Percentiles rank a stretch among this genome's conserved stretches.
Evolutionary conservation across 345 rosid genomes (phyloP).

Genomic region (Eucalyptus shirleyi): DNA sequence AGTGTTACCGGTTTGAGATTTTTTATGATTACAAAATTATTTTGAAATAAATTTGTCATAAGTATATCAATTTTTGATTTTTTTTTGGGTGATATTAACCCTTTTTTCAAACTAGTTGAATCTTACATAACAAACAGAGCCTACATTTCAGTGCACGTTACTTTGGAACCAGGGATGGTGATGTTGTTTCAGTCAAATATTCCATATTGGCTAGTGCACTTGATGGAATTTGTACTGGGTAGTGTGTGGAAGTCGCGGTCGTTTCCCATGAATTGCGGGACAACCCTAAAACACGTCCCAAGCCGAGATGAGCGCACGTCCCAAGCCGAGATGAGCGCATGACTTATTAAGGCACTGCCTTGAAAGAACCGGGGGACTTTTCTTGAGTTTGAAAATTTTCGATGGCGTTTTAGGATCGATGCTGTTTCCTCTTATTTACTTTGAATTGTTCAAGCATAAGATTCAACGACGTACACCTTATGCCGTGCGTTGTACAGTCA

Average conservation of each 20-base stretch:
- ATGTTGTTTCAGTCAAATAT: background rate
- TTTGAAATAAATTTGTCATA: rapidly evolving
- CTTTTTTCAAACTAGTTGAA: background rate
- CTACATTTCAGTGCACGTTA: background rate
- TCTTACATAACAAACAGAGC: background rate
- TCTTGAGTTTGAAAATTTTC: background rate
- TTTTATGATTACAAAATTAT: too few species aligned
- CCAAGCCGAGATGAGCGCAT: background rate
- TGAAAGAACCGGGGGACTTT: background rate
- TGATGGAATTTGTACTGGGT: background rate
- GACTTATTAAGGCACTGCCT: background rate
- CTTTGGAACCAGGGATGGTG: background rate
- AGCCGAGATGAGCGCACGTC: background rate
- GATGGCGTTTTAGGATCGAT: background rate
- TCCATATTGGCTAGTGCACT: background rate
- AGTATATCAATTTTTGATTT: rapidly evolving
- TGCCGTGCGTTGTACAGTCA: background rate
- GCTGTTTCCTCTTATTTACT: background rate
- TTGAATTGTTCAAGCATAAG: background rate
- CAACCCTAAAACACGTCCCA: background rate
- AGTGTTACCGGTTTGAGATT: rapidly evolving
- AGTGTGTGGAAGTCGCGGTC: background rate
- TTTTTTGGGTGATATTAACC: background rate
- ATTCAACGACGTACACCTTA: background rate
- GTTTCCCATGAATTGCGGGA: background rate